These are phyloP conservation scores for Aspergillus unguis DNA, from an alignment of 2,329 filamentous ascomycete species.

Conservation along the genomic window DNA sequence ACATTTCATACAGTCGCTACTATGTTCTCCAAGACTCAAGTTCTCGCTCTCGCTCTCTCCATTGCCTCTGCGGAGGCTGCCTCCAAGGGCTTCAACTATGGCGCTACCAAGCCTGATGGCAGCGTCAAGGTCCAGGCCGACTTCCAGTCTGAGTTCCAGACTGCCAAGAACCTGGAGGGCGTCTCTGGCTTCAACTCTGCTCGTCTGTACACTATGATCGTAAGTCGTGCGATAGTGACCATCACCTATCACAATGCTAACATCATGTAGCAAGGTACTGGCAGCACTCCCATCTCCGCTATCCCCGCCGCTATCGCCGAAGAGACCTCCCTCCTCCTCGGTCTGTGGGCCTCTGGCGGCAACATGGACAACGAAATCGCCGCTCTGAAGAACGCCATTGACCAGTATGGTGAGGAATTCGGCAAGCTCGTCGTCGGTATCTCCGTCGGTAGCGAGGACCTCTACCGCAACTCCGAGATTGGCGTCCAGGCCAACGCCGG, in stretches of 20 bases:
- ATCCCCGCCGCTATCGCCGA: conserved; percentile 81
- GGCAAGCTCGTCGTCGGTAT: conserved; percentile 65
- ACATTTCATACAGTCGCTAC: conserved; percentile 13
- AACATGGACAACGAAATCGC: conserved; percentile 70
- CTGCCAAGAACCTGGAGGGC: conserved; percentile 37
- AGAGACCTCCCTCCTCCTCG: conserved; percentile 73
- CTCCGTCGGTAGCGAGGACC: conserved; percentile 81
- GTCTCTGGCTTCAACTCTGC: conserved; percentile 46
- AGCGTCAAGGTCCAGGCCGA: conserved; percentile 42
- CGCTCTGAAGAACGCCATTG: conserved; percentile 67
- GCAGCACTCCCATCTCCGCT: conserved; percentile 63
- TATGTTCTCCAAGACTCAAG: conserved; percentile 27
- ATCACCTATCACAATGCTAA: background rate
- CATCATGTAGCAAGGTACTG: conserved; percentile 42
- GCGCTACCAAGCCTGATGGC: conserved; percentile 39
- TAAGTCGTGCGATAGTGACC: conserved; percentile 6
- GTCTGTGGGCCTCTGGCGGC: conserved; percentile 76
- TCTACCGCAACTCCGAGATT: conserved; percentile 73
- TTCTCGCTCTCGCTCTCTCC: conserved; percentile 35
- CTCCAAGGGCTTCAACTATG: conserved; percentile 50
- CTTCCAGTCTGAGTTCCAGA: conserved; percentile 45
- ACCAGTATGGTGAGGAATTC: conserved; percentile 64
- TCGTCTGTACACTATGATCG: conserved; percentile 62
- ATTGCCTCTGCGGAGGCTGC: conserved; percentile 35
- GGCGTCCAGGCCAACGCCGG: conserved; percentile 63